Conservation (phyloP, 257 asterid species). For the Lantana camara region DNA sequence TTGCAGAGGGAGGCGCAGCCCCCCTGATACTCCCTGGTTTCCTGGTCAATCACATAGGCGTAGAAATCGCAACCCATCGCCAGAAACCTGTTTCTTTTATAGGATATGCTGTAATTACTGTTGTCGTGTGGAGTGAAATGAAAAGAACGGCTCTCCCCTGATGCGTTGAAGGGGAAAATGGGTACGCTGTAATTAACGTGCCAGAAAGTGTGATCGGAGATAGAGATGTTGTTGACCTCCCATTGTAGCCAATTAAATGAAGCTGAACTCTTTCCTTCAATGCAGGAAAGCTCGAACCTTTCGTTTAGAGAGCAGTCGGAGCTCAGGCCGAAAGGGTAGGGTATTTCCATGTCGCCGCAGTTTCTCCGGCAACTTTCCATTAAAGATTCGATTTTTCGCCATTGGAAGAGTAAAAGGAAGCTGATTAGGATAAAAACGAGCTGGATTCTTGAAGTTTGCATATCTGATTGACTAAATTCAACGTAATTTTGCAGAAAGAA, state of each 20-base stretch:
- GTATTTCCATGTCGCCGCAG: constrained; percentile 32
- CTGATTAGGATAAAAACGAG: not conserved
- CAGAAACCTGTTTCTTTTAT: constrained; percentile 23
- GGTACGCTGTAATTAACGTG: not conserved
- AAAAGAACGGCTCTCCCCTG: not conserved
- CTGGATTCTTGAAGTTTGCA: too few species aligned
- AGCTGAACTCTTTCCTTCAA: constrained; percentile 7
- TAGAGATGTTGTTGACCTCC: constrained; percentile 16
- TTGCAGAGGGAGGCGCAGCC: constrained; percentile 36
- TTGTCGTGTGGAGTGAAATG: not conserved
- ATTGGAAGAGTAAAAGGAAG: not conserved
- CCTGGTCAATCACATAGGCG: constrained; percentile 22
- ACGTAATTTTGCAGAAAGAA: too few species aligned
- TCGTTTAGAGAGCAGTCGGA: constrained; percentile 34
- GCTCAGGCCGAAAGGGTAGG: constrained; percentile 37
- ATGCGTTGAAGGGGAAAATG: not conserved
- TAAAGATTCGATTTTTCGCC: constrained; percentile 15
- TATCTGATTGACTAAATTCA: too few species aligned
- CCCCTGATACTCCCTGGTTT: constrained; percentile 2
- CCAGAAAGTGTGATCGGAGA: constrained; percentile 21
- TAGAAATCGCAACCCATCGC: constrained; percentile 41
- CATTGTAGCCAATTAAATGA: not conserved
- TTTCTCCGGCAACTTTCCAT: constrained; percentile 29
- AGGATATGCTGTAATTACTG: constrained; percentile 3
- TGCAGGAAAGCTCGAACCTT: constrained; percentile 30